Base-by-base conservation (phyloP, 1,284 basidiomycete species). In the Salmacisia buchloeana region DNA sequence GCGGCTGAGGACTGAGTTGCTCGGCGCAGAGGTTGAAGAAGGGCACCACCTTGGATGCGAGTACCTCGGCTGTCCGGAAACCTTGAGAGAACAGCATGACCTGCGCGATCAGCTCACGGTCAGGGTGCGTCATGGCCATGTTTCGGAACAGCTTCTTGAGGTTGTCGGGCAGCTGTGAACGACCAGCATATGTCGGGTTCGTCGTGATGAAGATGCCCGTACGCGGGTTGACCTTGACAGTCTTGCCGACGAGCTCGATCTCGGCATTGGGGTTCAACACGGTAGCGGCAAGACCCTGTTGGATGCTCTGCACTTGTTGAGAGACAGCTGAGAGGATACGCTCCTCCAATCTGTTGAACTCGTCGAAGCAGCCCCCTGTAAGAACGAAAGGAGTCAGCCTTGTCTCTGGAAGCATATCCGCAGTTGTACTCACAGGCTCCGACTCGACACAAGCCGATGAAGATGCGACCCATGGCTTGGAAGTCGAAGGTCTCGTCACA, bases 401-500 rank as follows among this genome's bases (percentile, higher is more conserved):
- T 9, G n/a, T 61, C 25, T 23, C 25, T 83, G 82, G 94, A 92
- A 80, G 97, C 93, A 81, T 97, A 97, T 80, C 94, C 97, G 29
- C 94, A 94, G 94, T n/a, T 2, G 3, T 6, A 43, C 41, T 43
- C 41, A 43, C 97, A 99, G 0, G 96, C 96, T 39, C 96, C 97
- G 39, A 98, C 96, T 83, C 97, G 92, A 82, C 94, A 98, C 21
- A 98, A 86, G 68, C 96, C 96, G 73, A 98, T 88, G 80, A 98
- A 97, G 76, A 98, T 97, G 73, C 96, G 90, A 68, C 94, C 94
- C 96, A 99, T 98, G 1, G 96, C 96, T 79, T 97, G 93, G 85
- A 97, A 97, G 82, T 99, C 97, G 81, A 99, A 99, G 0, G 92
- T 97, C 81, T 98, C 94, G 81, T 98, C 96, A 78, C 96, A 99